phyloP scores from a whole-genome alignment of 2,329 filamentous ascomycete species.

The Aspergillus unguis region DNA sequence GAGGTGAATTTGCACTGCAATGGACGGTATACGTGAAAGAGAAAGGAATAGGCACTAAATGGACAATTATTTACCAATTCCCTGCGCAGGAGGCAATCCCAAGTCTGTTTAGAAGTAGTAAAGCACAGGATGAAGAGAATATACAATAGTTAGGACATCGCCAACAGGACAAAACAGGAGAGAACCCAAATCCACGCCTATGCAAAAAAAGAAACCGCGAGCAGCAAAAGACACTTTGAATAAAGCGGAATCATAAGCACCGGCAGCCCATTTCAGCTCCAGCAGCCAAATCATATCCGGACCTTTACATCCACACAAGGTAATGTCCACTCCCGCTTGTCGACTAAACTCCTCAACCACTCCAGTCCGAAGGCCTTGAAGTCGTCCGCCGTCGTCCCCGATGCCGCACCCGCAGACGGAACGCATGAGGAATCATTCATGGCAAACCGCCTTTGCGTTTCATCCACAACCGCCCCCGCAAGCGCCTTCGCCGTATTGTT shows the following conservation, averaged over 20 bases:
- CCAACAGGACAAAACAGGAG: background rate
- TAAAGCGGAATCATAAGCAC: background rate
- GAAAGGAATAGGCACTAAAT: too few relatives aligned
- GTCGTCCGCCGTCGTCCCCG: conserved; percentile 47
- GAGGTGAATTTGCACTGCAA: too few relatives aligned
- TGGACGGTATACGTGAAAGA: too few relatives aligned
- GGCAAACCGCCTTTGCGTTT: conserved; percentile 45
- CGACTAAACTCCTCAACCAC: conserved; percentile 79
- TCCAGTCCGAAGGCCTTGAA: conserved; percentile 78
- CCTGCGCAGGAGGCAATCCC: background rate
- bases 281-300: conserved; percentile 53
- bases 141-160: background rate
- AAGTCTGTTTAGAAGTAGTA: background rate
- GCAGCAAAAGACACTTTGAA: background rate
- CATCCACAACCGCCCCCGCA: conserved; percentile 64
- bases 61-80: background rate
- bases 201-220: background rate
- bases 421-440: background rate
- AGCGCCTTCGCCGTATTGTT: conserved; percentile 69
- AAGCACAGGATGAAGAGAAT: background rate
- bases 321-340: conserved; percentile 81
- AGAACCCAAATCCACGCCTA: background rate
- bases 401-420: conserved; percentile 16
- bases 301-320: conserved; percentile 89
- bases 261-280: background rate